phyloP scores from a whole-genome alignment of 305 asterid species.

The Euphrasia arctica region DNA sequence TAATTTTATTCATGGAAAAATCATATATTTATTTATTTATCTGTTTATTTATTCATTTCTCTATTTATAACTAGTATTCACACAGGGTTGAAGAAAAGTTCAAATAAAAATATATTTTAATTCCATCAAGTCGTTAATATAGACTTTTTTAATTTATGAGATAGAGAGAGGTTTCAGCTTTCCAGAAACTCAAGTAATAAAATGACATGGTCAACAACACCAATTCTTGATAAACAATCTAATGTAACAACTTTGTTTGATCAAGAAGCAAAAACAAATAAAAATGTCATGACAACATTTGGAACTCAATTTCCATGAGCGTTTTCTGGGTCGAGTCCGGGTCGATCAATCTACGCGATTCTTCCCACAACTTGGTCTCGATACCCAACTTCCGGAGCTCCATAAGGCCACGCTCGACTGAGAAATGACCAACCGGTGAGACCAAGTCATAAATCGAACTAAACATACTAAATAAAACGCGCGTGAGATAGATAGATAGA shows the following conservation, averaged over 20 bases:
- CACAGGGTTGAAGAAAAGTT: not conserved
- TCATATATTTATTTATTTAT: too few species aligned
- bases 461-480: not conserved
- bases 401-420: conserved; percentile 76
- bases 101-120: too few species aligned
- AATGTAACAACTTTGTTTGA: too few species aligned
- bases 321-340: conserved; percentile 46
- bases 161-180: not conserved
- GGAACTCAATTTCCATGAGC: conserved; percentile 47
- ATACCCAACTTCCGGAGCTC: conserved; percentile 81
- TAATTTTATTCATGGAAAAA: too few species aligned
- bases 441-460: not conserved
- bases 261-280: not conserved
- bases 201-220: not conserved
- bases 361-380: conserved; percentile 83
- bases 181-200: not conserved
- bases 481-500: not conserved
- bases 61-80: not conserved
- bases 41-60: too few species aligned
- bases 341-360: conserved; percentile 61
- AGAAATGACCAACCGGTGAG: conserved; percentile 22
- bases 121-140: too few species aligned
- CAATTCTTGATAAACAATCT: not conserved
- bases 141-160: too few species aligned
- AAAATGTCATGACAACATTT: conserved; percentile 29